Evolutionary conservation across 176 grass and related monocot genomes (phyloP), one percentile per base, ranked within the genome.

Genomic region (Bothriochloa decipiens): DNA sequence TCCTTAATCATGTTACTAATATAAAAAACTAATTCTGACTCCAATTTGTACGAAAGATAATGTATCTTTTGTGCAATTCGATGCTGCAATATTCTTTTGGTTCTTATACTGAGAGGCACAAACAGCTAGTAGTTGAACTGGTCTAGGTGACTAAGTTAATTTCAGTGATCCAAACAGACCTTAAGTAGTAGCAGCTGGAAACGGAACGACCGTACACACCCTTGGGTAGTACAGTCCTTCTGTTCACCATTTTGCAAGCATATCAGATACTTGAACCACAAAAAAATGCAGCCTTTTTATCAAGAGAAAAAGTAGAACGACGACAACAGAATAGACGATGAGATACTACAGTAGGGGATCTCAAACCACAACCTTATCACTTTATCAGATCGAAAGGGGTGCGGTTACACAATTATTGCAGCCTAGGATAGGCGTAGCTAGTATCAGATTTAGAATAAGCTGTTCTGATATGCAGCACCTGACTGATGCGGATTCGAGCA

Each of bases 401-500:
- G 67, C 45, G 74, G 28, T 74, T 68, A 79, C 5, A 49, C 37
- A 67, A 90, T 90, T 5, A 90, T 90, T 90, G 84, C 36, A 77
- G 72, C 27, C 63, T 66, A 78, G 50, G 58, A 62, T n/a, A 62
- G 57, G 8, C 11, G 3, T 62, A 26, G n/a, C 29, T 5, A 76
- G 64, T 36, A 60, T 6, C 16, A 52, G 16, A 6, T 18, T 12
- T 20, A 46, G 49, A 18, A 36, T 36, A 36, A 35, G 27, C 62
- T 40, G 64, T 43, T 9, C 62, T 32, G 66, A 70, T 78, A 67
- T 7, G 43, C 83, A 46, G 79, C 83, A 78, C 83, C 88, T 86
- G 82, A 80, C 25, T 40, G 52, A 53, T 11, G 61, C 33, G 15
- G 37, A 78, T 65, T 23, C 53, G 37, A 46, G 29, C 40, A 39